These are phyloP conservation scores for Patellifolia procumbens DNA, from an alignment of 179 eudicot genomes.

Conservation along the genomic window DNA sequence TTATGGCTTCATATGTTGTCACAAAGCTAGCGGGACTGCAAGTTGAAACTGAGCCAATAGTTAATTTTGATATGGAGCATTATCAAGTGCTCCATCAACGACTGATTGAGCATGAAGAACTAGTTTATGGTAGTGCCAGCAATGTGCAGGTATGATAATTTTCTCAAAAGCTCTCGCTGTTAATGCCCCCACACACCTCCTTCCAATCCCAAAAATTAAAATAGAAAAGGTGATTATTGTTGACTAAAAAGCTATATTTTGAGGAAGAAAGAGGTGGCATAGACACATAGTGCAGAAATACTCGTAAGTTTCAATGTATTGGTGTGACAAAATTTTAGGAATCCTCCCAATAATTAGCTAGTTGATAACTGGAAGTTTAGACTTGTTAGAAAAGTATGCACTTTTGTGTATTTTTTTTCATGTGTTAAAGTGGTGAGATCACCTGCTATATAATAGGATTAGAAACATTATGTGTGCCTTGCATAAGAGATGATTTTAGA, in stretches of 20 bases:
- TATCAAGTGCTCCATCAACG: conserved; percentile 86
- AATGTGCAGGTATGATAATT: conserved; percentile 69
- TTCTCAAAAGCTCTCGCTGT: background rate
- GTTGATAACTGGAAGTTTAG: background rate
- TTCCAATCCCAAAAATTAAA: background rate
- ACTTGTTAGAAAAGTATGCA: background rate
- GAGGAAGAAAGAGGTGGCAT: background rate
- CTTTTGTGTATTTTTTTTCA: background rate
- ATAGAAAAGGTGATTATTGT: background rate
- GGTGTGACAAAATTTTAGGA: background rate
- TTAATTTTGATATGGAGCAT: conserved; percentile 87
- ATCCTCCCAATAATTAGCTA: background rate
- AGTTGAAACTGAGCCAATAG: conserved; percentile 87
- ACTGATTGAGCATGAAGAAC: conserved; percentile 91
- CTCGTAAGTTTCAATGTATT: background rate
- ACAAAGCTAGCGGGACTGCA: conserved; percentile 82
- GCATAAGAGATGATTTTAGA: background rate
- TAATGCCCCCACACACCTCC: background rate
- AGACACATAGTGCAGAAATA: background rate
- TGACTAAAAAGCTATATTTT: background rate
- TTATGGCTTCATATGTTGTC: conserved; percentile 91
- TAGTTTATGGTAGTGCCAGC: conserved; percentile 70
- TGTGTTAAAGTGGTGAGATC: background rate
- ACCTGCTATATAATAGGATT: background rate
- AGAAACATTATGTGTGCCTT: background rate